Evolutionary conservation across 495 filamentous ascomycete genomes (phyloP), one percentile per base, ranked within the genome.

Genomic region (Penicillium waksmanii): DNA sequence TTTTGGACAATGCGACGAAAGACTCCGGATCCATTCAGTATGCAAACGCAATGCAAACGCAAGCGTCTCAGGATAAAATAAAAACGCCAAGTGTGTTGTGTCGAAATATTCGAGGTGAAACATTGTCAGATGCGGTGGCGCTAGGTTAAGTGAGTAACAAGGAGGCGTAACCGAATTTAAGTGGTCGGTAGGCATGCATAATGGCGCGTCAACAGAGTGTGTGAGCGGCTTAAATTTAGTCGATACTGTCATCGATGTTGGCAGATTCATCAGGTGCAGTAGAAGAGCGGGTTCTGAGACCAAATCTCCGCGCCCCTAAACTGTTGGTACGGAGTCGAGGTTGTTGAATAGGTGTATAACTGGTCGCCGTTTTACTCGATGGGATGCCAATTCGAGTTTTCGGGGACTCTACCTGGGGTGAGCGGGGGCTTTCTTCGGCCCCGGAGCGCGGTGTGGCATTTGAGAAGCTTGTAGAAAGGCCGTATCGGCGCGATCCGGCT

Each of bases 401-500:
- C 7, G 70, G 64, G 6, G 56, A 25, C 4, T 75, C 66, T 54
- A 63, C 53, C 44, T 63, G 68, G 19, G 72, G 63, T 9, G 65
- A 53, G 13, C 61, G 51, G 27, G 62, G 57, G 38, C 49, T 53
- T 23, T 71, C 67, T 17, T 78, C 75, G 13, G 52, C 51, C 27
- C 58, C 47, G 46, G 60, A 53, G 15, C 57, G 49, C 31, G 66
- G 59, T 8, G 65, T 53, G 47, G 70, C 56, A 35, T 68, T 58
- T 51, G 71, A 53, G 56, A 68, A 54, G 42, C 58, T 64, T n/a
- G 75, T 51, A 18, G 72, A 62, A 15, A 75, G 49, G 3, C 74
- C 77, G 51, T 81, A 83, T n/a, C 79, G 72, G 21, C 79, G 75
- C n/a, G 71, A 77, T 23, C 78, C 79, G 15, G 73, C 76, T 56